Base-by-base conservation (phyloP, 2,329 filamentous ascomycete species). In the Epichloe scottii region DNA sequence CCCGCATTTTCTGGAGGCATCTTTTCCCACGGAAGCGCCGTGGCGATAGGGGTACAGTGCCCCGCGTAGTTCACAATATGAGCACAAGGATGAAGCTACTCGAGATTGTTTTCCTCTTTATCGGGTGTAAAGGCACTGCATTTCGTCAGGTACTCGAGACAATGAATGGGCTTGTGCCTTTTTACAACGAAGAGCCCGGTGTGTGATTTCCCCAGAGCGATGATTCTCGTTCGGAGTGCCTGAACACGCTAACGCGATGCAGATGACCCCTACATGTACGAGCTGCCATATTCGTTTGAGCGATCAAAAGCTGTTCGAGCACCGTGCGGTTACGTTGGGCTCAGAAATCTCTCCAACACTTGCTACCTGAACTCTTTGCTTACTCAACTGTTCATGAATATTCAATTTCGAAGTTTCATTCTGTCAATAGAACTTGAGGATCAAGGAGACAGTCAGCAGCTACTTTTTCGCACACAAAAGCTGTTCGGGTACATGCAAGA, bases 291-390 rank as follows among this genome's bases (percentile, higher is more conserved):
- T 60, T 66, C 72, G 45, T 84, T 87, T 54, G 86, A 91, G 48
- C 75, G 83, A 35, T 68, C 67, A 39, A 82, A 79, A 59, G 78
- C 81, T 15, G 77, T 94, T n/a, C 81, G 89, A 55, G 82, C 87
- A 2, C 69, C 79, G 1, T 86, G 86, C 55, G 89, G 89, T 19
- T 95, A 95, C 63, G 81, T 86, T n/a, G 93, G 93, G 1, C 68
- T 98, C n/a, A 78, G 78, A 51, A 98, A 98, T 60, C 76, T 96
- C 15, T 93, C 89, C 10, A 95, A 96, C 63, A 97, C 94, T 0
- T 98, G 93, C 68, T 98, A 98, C 64, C 78, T 97, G 63, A 98
- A 98, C 64, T 97, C 93, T 0, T 73, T 98, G 0, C 77, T 97
- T 54, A 91, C 89, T 0, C 93, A 98, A 63, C 78, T 98, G 0